These are phyloP conservation scores for Letharia columbiana DNA, from an alignment of 495 filamentous ascomycete genomes.

Conservation along the genomic window DNA sequence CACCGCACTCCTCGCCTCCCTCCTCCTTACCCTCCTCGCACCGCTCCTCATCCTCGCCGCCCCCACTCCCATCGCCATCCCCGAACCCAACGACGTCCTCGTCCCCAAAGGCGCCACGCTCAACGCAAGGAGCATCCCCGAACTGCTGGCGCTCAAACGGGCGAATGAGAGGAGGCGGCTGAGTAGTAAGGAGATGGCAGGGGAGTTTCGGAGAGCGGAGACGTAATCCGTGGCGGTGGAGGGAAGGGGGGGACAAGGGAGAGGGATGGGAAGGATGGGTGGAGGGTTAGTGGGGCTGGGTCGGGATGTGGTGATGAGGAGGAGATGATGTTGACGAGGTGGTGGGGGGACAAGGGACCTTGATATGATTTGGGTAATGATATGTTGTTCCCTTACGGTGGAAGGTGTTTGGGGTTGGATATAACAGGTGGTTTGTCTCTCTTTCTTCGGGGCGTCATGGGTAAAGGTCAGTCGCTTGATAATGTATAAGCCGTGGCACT, in stretches of 20 bases:
- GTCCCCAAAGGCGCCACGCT: conserved; percentile 6
- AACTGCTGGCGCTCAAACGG: background rate
- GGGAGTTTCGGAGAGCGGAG: background rate
- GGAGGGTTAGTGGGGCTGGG: background rate
- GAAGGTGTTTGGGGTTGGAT: too few species aligned
- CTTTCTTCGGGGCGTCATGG: background rate
- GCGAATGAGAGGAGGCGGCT: conserved; percentile 1
- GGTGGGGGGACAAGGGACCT: background rate
- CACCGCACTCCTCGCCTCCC: background rate
- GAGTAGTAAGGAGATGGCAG: background rate
- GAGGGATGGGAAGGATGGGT: background rate
- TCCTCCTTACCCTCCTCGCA: background rate
- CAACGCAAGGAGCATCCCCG: conserved; percentile 1
- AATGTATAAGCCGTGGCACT: too few species aligned
- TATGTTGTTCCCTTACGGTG: background rate
- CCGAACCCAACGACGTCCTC: background rate
- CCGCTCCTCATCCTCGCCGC: background rate
- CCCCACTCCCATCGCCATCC: background rate
- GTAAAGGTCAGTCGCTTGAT: too few species aligned
- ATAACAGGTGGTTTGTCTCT: background rate
- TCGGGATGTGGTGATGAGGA: background rate
- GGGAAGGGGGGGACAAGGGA: background rate
- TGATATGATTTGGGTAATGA: background rate
- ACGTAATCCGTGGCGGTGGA: background rate
- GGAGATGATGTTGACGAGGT: background rate